phyloP scores from a whole-genome alignment of 2,329 filamentous ascomycete genomes.

The Diaporthe australafricana region DNA sequence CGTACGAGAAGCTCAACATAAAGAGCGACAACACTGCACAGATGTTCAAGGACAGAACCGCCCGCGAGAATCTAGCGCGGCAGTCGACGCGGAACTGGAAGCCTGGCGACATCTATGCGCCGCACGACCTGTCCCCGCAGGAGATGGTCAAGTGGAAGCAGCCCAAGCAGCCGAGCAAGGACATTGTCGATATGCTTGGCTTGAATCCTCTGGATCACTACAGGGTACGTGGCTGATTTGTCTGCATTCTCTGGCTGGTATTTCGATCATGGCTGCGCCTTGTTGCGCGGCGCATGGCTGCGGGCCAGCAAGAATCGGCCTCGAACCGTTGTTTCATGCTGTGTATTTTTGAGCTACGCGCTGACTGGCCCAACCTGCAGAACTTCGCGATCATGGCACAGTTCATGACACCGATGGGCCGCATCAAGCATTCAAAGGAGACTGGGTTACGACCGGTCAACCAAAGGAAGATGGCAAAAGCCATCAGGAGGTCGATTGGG shows the following conservation, averaged over 20 bases:
- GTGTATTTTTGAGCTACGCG: background rate
- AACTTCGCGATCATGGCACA: conserved; percentile 94
- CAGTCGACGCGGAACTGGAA: conserved; percentile 80
- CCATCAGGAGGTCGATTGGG: conserved; percentile 87
- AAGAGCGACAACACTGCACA: conserved; percentile 51
- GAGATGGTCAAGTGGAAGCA: conserved; percentile 87
- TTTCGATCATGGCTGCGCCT: background rate
- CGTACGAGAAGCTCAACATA: conserved; percentile 28
- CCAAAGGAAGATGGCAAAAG: conserved; percentile 93
- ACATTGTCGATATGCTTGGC: conserved; percentile 83
- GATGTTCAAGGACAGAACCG: conserved; percentile 52
- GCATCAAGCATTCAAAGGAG: conserved; percentile 80
- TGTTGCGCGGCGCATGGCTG: background rate
- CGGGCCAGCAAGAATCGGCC: background rate
- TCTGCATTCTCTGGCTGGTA: background rate
- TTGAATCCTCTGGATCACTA: conserved; percentile 88
- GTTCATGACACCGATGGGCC: conserved; percentile 85
- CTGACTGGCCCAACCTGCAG: conserved; percentile 57
- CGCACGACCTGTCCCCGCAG: conserved; percentile 81
- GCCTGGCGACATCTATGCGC: conserved; percentile 87
- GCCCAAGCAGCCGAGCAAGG: conserved; percentile 64
- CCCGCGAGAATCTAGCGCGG: conserved; percentile 65
- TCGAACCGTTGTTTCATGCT: background rate
- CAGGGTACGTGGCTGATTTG: conserved; percentile 69
- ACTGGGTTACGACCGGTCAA: conserved; percentile 90